Base-by-base conservation (phyloP, 148 eudicot genomes). In the Oxyria digyna region DNA sequence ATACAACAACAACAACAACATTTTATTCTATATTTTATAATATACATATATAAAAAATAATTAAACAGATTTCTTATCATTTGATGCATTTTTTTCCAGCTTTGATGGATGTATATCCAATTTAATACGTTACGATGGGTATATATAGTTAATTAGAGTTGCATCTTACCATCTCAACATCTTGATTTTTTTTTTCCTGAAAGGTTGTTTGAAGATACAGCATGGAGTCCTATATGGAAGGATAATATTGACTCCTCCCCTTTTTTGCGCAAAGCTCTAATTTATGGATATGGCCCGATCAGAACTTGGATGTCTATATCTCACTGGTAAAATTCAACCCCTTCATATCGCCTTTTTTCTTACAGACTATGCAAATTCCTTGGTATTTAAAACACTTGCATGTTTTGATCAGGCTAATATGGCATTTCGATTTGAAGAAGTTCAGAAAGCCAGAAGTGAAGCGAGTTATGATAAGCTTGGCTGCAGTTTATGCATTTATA, bases 291-390 rank as follows among this genome's bases (percentile, higher is more conserved):
- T 74, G 98, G 98, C 43, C 98, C 96, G 55, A 67, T 93, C 50
- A 83, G 96, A 62, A 81, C 96, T 43, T 87, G 81, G 89, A 86
- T 89, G 95, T 93, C 95, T 50, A 87, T 93, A 75, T 85, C 86
- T 71, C 96, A 89, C 78, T 93, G 98, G 98, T 93, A 85, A 66
- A 80, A 24, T 0, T 68, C 17, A 14, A 8, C 13, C 1, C n/a
- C 21, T 52, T 55, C 49, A 55, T 13, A 13, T 31, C 54, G 10
- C 29, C 69, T 67, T 67, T 67, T 67, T 17, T 65, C 32, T 65
- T 4, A n/a, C 27, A 31, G 20, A 24, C 27, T 52, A 23, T 10
- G 15, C 42, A 20, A 65, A 32, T 33, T 64, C 12, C 67, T 64
- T 4, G 1, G 40, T 49, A 35, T 9, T 21, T 23, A 15, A 11